Base-by-base conservation (phyloP, 2,329 filamentous ascomycete species). In the Fusarium humuli region DNA sequence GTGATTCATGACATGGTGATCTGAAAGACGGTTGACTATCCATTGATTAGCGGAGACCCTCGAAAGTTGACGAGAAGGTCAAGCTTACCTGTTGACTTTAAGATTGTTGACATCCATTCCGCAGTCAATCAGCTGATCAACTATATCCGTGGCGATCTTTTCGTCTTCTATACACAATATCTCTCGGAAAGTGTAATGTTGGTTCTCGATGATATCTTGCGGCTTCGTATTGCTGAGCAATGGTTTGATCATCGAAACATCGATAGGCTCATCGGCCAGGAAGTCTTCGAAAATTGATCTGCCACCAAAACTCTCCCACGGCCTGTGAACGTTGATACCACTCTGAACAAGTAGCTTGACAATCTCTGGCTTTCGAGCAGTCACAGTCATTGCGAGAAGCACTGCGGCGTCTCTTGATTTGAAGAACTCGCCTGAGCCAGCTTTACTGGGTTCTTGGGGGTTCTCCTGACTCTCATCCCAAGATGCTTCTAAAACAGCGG, bases 91-190 rank as follows among this genome's bases (percentile, higher is more conserved):
- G 20, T 8, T n/a, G 16, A 23, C 34, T 47, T 42, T n/a, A 45
- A 74, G 34, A 6, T 50, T 44, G 11, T 75, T 72, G 3, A 68
- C 59, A 9, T 75, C 63, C 29, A 75, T 64, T 13, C 67, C 64
- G 11, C 55, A 48, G 6, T 50, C 30, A n/a, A 75, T 46, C 2
- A 75, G 23, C 5, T 54, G 46, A 5, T 27, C 37, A 7, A 75
- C 14, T 5, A 74, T 18, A 3, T 46, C 41, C 20, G 46, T 42
- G 2, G 73, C 56, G 5, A 65, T 37, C 4, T 23, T 5, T 6
- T 65, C 49, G 6, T 58, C 27, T 4, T 46, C 13, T 6, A 70
- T 22, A 2, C 29, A 25, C 4, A 65, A 40, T 5, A 69, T n/a
- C 3, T 70, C 52, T 2, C 57, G 32, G 25, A 75, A 63, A 5